These are phyloP conservation scores for Plasmodium vinckei DNA, from an alignment of 169 alveolate species.

Conservation along the genomic window DNA sequence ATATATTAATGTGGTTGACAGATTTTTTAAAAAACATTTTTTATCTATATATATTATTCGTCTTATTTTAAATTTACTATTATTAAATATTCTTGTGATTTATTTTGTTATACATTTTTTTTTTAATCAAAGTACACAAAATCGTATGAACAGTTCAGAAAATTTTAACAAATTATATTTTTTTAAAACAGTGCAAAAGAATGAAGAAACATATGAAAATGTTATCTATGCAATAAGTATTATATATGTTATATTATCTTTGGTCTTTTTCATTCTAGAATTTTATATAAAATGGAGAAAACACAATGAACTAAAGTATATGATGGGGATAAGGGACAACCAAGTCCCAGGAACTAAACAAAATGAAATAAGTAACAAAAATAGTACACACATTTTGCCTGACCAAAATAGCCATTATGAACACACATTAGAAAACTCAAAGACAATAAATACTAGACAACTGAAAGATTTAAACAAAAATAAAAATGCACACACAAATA, in stretches of 20 bases:
- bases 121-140: neutral
- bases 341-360: too few species aligned
- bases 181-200: neutral
- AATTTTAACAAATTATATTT: neutral
- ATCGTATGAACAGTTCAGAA: neutral
- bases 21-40: neutral
- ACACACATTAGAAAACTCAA: too few species aligned
- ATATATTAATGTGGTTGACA: neutral
- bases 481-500: neutral
- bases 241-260: slow-evolving; percentile 1
- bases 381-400: too few species aligned
- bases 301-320: neutral
- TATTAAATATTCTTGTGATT: slow-evolving; percentile 29
- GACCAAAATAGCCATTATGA: too few species aligned
- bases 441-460: too few species aligned
- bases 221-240: neutral
- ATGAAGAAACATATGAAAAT: neutral
- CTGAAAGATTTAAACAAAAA: neutral
- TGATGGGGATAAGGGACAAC: too few species aligned
- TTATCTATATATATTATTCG: slow-evolving; percentile 5
- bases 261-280: neutral
- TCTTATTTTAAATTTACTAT: slow-evolving; percentile 14
- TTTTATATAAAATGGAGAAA: slow-evolving; percentile 6
- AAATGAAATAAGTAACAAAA: too few species aligned
- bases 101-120: neutral